Evolutionary conservation across 2,329 filamentous ascomycete genomes (phyloP).

Genomic region (Blastomyces gilchristii): DNA sequence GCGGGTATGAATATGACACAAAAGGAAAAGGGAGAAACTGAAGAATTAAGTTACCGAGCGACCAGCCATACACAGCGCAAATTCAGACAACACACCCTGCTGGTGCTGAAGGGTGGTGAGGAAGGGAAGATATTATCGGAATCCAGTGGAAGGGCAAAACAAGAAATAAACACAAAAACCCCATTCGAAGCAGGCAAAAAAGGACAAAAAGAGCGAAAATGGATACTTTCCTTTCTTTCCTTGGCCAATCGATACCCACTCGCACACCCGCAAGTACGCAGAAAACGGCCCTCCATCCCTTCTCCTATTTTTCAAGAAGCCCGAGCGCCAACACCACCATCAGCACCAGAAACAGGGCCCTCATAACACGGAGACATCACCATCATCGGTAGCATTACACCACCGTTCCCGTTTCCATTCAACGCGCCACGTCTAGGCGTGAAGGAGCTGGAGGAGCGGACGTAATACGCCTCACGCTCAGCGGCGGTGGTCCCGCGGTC

Average conservation of each 20-base stretch:
- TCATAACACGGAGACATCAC: constrained; percentile 11
- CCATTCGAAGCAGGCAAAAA: not conserved
- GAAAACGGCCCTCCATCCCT: not conserved
- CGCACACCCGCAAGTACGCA: not conserved
- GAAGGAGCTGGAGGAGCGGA: constrained; percentile 5
- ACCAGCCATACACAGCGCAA: not conserved
- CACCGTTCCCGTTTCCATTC: not conserved
- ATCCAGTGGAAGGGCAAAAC: constrained; percentile 3
- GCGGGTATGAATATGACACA: not conserved
- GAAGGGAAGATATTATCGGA: not conserved
- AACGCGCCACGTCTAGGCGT: constrained; percentile 8
- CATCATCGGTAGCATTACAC: not conserved
- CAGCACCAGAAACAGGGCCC: not conserved
- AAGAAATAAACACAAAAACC: not conserved
- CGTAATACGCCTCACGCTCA: constrained; percentile 42
- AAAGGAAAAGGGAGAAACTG: not conserved
- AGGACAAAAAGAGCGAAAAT: not conserved
- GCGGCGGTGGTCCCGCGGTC: constrained; percentile 70
- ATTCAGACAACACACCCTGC: not conserved
- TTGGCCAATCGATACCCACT: not conserved
- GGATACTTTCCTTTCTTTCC: not conserved
- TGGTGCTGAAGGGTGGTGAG: not conserved
- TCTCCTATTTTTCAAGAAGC: not conserved
- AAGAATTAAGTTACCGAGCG: not conserved
- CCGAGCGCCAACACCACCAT: not conserved